Conservation (phyloP, 495 filamentous ascomycete genomes). For the Penicillium herquei region DNA sequence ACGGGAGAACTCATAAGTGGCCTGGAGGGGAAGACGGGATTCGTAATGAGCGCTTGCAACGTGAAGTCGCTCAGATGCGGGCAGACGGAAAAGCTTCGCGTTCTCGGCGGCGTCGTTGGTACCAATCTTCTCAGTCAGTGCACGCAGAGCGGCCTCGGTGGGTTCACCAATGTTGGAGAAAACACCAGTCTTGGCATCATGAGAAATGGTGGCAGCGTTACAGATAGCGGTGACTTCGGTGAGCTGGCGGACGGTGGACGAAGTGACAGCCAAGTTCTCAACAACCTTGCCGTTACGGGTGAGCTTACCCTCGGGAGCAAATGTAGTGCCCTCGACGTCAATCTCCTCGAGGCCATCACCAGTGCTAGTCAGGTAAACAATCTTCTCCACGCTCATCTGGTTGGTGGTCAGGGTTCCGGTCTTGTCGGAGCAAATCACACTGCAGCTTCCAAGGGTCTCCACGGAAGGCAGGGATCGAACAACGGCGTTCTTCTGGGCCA, state of each 20-base stretch:
- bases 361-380: constrained; percentile 74
- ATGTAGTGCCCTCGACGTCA: constrained; percentile 90
- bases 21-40: constrained; percentile 64
- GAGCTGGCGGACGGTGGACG: constrained; percentile 75
- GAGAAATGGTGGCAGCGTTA: constrained; percentile 82
- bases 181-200: constrained; percentile 67
- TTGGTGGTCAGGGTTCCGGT: constrained; percentile 98
- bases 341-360: constrained; percentile 81
- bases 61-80: constrained; percentile 63
- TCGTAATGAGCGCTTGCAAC: constrained; percentile 84
- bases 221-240: constrained; percentile 86
- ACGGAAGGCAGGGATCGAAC: constrained; percentile 95
- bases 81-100: constrained; percentile 43
- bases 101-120: constrained; percentile 60
- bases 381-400: constrained; percentile 97
- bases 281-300: constrained; percentile 63
- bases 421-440: constrained; percentile 99
- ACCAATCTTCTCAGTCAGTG: constrained; percentile 93
- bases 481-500: constrained; percentile 97
- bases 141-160: constrained; percentile 90
- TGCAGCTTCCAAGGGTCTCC: constrained; percentile 97
- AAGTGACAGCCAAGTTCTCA: constrained; percentile 68
- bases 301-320: constrained; percentile 78
- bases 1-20: constrained; percentile 95
- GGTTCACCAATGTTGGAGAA: constrained; percentile 92